A percentile compares a stretch with the other conserved stretches of the same genome.
These are phyloP conservation scores for Blepharisma undulans DNA, from an alignment of 169 alveolate species.

Conservation along the genomic window DNA sequence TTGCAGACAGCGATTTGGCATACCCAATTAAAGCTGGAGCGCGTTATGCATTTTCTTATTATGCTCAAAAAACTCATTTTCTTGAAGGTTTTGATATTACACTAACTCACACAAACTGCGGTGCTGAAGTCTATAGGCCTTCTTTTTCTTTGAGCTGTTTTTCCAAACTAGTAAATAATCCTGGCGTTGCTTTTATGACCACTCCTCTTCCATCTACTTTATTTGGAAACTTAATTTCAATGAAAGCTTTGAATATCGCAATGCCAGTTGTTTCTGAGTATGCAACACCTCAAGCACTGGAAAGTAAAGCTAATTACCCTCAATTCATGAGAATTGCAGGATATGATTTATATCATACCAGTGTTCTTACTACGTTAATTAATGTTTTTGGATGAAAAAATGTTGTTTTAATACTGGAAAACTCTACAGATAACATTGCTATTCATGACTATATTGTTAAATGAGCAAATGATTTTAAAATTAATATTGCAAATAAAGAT, in stretches of 20 bases:
- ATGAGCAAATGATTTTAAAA: too few species aligned
- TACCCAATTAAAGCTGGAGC: not conserved
- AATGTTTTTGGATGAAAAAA: not conserved
- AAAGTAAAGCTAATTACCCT: not conserved
- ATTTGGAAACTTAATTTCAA: not conserved
- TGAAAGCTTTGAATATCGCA: not conserved
- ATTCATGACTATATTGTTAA: not conserved
- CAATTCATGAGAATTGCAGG: not conserved
- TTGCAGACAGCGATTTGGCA: not conserved
- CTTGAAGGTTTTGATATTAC: not conserved
- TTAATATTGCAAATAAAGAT: too few species aligned
- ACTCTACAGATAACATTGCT: not conserved
- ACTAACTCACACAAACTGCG: not conserved
- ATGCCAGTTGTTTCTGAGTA: not conserved
- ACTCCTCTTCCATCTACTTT: not conserved
- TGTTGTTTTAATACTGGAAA: not conserved
- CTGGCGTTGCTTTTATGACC: not conserved
- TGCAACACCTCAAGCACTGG: not conserved
- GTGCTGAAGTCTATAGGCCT: not conserved
- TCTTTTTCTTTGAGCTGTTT: not conserved
- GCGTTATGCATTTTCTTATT: not conserved
- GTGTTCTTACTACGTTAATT: not conserved
- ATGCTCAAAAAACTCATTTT: not conserved
- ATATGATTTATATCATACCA: not conserved
- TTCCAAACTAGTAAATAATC: not conserved